Percentiles rank a stretch among this genome's conserved stretches.
Evolutionary conservation across 2,329 filamentous ascomycete species (phyloP).

Genomic region (Cryphonectria radicalis): DNA sequence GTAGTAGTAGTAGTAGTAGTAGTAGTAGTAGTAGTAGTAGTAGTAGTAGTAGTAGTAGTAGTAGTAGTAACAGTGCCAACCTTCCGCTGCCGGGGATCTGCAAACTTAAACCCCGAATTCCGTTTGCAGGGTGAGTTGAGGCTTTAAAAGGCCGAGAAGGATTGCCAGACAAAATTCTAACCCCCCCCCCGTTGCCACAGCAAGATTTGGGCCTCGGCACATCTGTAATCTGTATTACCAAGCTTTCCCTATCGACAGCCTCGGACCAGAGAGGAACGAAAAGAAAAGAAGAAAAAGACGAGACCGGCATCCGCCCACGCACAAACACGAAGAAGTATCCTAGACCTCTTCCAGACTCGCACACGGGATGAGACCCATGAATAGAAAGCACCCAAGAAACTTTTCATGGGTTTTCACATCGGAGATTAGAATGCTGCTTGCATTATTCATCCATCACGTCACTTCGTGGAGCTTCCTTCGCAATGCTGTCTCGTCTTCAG

Average conservation of each 20-base stretch:
- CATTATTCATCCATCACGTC: constrained; percentile 21
- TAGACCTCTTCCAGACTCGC: not conserved
- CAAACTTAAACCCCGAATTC: not conserved
- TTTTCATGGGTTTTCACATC: not conserved
- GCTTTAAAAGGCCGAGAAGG: not conserved
- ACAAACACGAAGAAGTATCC: not conserved
- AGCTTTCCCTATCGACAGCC: not conserved
- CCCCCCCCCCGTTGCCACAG: not conserved
- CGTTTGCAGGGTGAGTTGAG: not conserved
- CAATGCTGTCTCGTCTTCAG: constrained; percentile 12
- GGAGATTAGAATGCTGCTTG: not conserved
- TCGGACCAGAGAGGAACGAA: not conserved
- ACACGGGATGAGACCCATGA: not conserved
- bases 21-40: no score
- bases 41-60: no score
- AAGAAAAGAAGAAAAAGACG: not conserved
- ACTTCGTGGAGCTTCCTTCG: constrained; percentile 1
- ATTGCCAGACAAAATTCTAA: not conserved
- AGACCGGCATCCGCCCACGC: not conserved
- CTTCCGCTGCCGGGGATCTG: no score
- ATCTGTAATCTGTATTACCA: not conserved
- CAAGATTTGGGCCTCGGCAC: not conserved
- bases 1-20: no score
- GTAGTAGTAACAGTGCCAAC: no score
- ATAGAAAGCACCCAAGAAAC: not conserved